phyloP scores from a whole-genome alignment of 1,284 basidiomycete species.

The Vanrija humicola region DNA sequence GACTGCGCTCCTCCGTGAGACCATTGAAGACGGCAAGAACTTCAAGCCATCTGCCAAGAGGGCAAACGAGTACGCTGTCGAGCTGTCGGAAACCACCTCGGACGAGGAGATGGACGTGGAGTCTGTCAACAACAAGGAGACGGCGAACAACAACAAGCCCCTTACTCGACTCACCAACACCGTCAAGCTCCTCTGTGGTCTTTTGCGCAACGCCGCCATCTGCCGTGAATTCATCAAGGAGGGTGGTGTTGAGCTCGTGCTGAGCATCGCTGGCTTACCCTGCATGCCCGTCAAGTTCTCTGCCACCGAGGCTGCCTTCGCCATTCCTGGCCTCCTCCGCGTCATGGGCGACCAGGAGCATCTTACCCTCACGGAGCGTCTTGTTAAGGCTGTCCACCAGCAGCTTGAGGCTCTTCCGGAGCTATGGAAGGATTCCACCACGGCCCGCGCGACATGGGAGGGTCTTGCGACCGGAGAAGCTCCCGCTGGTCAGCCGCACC shows the following conservation, averaged over 20 bases:
- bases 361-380: slow-evolving; percentile 66
- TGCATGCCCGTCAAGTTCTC: slow-evolving; percentile 88
- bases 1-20: slow-evolving; percentile 63
- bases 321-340: slow-evolving; percentile 81
- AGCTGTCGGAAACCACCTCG: slow-evolving; percentile 2
- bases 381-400: slow-evolving; percentile 67
- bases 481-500: slow-evolving; percentile 1
- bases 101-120: slow-evolving; percentile 12
- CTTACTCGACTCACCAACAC: slow-evolving; percentile 15
- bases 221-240: slow-evolving; percentile 81
- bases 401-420: slow-evolving; percentile 66
- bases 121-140: slow-evolving; percentile 13
- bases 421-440: slow-evolving; percentile 61
- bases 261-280: slow-evolving; percentile 73
- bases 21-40: slow-evolving; percentile 49
- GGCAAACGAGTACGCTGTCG: slow-evolving; percentile 18
- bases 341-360: slow-evolving; percentile 83
- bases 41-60: slow-evolving; percentile 25
- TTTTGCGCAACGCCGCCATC: slow-evolving; percentile 82
- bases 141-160: slow-evolving; percentile 12
- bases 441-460: slow-evolving; percentile 58
- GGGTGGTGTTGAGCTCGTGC: slow-evolving; percentile 71
- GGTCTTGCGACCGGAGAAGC: slow-evolving; percentile 11
- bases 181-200: slow-evolving; percentile 77
- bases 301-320: slow-evolving; percentile 71